Percentiles rank a stretch among this genome's conserved stretches.
Evolutionary conservation across 805 yeast species (phyloP).

Genomic region (Hanseniaspora singularis): DNA sequence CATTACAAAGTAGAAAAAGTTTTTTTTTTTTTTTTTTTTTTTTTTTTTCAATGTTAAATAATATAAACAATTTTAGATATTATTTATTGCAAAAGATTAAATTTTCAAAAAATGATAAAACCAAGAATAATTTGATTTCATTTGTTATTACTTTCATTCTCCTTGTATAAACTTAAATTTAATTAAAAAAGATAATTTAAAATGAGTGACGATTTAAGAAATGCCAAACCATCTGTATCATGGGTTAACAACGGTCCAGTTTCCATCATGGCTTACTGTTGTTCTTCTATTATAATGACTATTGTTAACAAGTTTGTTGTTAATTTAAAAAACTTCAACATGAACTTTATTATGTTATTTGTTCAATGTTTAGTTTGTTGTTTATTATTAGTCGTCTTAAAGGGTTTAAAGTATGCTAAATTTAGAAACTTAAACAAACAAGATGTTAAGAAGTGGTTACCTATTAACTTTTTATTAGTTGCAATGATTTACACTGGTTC

Average conservation of each 20-base stretch:
- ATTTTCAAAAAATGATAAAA: no score
- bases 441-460: slow-evolving; percentile 93
- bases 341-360: slow-evolving; percentile 82
- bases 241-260: slow-evolving; percentile 40
- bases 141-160: no score
- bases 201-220: slow-evolving; percentile 15
- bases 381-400: slow-evolving; percentile 57
- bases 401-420: slow-evolving; percentile 61
- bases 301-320: slow-evolving; percentile 93
- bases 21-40: no score
- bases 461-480: slow-evolving; percentile 80
- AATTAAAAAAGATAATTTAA: neutral
- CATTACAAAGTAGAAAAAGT: no score
- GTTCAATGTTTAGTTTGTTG: slow-evolving; percentile 82
- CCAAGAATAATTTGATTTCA: no score
- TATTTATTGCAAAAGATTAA: no score
- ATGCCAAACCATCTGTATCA: slow-evolving; percentile 13
- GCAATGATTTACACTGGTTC: slow-evolving; percentile 93
- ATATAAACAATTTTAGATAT: no score
- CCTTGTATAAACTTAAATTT: neutral
- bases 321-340: slow-evolving; percentile 52
- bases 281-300: slow-evolving; percentile 92
- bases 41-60: no score
- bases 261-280: slow-evolving; percentile 75
- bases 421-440: slow-evolving; percentile 74